Conservation (phyloP, 2,329 filamentous ascomycete species). For the Colletotrichum sp. region DNA sequence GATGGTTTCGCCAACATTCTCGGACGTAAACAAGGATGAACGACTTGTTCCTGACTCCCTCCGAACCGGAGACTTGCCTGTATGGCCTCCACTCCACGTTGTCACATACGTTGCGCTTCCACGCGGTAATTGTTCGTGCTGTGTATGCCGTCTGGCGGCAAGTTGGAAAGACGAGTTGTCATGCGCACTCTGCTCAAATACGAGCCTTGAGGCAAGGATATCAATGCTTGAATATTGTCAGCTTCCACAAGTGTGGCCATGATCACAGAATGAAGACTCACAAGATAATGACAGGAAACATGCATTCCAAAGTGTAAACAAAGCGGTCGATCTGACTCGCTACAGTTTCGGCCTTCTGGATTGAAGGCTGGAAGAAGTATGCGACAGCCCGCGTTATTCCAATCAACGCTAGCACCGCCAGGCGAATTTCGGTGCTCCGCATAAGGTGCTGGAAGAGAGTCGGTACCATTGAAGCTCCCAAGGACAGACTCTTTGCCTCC, state of each 20-base stretch:
- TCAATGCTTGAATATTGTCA: conserved; percentile 15
- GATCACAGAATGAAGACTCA: neutral
- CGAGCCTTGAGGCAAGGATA: conserved; percentile 35
- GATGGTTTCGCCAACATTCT: neutral
- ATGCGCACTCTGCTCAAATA: conserved; percentile 15
- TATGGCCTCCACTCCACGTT: neutral
- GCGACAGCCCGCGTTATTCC: conserved; percentile 41
- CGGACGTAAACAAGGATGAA: neutral
- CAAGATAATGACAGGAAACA: conserved; percentile 38
- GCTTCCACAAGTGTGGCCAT: neutral
- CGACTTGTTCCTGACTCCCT: neutral
- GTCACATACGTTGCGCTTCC: neutral
- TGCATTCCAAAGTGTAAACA: conserved; percentile 43
- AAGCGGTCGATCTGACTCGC: conserved; percentile 45
- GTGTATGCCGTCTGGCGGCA: neutral
- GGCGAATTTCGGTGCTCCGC: conserved; percentile 41
- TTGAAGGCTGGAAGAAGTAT: conserved; percentile 39
- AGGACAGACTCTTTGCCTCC: conserved; percentile 29
- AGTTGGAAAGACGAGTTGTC: neutral
- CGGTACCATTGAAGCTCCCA: conserved; percentile 29
- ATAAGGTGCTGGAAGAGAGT: conserved; percentile 42
- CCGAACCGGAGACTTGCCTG: neutral
- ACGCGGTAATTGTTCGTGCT: neutral
- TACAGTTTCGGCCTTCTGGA: conserved; percentile 37
- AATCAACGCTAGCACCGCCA: conserved; percentile 40